Percentiles rank a stretch among this genome's conserved stretches.
Evolutionary conservation across 805 yeast species (phyloP).

Genomic region (Starmerella bombi): DNA sequence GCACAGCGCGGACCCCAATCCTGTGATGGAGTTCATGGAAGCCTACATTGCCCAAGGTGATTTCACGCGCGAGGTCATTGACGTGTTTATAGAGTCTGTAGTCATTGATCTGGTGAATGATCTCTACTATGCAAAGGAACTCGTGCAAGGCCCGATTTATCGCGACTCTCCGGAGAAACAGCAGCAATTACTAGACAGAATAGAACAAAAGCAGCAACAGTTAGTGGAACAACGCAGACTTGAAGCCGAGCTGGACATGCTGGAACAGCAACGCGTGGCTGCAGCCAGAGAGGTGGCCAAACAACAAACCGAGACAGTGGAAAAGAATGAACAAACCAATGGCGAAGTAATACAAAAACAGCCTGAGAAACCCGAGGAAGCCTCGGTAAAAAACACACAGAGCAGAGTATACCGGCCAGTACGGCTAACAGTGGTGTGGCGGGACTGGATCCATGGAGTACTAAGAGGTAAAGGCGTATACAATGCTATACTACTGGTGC

Average conservation of each 20-base stretch:
- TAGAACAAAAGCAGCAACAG: not conserved
- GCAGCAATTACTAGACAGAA: not conserved
- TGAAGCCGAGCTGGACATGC: not conserved
- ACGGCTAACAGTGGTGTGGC: slow-evolving; percentile 9
- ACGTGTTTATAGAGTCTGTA: slow-evolving; percentile 5
- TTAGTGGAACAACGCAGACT: not conserved
- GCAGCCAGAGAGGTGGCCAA: not conserved
- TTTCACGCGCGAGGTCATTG: not conserved
- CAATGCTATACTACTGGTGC: slow-evolving; percentile 7
- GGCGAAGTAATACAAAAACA: not conserved
- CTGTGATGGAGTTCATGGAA: slow-evolving; percentile 10
- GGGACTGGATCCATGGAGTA: slow-evolving; percentile 8
- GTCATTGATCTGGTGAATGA: slow-evolving; percentile 10
- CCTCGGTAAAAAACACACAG: not conserved
- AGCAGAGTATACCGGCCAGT: not conserved
- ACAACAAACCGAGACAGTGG: not conserved
- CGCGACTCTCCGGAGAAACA: not conserved
- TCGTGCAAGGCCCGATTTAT: slow-evolving; percentile 1
- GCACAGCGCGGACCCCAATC: slow-evolving; percentile 9
- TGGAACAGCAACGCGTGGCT: not conserved
- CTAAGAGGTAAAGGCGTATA: slow-evolving; percentile 15
- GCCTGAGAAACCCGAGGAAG: not conserved
- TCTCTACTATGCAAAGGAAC: slow-evolving; percentile 13
- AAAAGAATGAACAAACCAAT: not conserved
- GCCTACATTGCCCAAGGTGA: slow-evolving; percentile 1